phyloP scores from a whole-genome alignment of 768 basidiomycete species.

The Suillus lakei region DNA sequence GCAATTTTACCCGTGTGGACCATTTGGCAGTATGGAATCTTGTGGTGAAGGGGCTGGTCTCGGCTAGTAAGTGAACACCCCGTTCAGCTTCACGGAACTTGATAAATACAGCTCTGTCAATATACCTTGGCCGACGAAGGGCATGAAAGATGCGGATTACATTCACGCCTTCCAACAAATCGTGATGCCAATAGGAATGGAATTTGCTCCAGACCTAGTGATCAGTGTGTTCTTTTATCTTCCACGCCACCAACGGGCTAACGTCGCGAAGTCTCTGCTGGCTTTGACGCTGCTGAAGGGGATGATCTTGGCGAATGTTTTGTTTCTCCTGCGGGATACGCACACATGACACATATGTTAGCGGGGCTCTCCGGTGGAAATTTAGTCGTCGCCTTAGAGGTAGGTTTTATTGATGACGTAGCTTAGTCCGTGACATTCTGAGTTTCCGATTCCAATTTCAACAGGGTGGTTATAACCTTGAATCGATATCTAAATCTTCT shows the following conservation, averaged over 20 bases:
- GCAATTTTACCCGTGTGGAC: slow-evolving; percentile 89
- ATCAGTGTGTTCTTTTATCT: slow-evolving; percentile 67
- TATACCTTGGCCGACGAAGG: slow-evolving; percentile 88
- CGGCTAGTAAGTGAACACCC: slow-evolving; percentile 70
- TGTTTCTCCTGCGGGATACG: slow-evolving; percentile 91
- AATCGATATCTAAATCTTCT: slow-evolving; percentile 86
- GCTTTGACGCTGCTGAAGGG: slow-evolving; percentile 95
- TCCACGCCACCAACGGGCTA: not conserved
- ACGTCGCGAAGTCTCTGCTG: slow-evolving; percentile 82
- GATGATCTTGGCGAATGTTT: slow-evolving; percentile 91
- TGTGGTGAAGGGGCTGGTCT: slow-evolving; percentile 83
- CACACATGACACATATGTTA: slow-evolving; percentile 99
- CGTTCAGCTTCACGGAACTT: slow-evolving; percentile 15
- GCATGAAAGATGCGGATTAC: slow-evolving; percentile 96
- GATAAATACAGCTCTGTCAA: slow-evolving; percentile 78
- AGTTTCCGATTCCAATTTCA: not conserved
- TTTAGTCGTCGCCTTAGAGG: slow-evolving; percentile 93
- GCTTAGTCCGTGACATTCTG: not conserved
- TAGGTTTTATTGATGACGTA: slow-evolving; percentile 36
- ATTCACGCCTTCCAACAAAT: slow-evolving; percentile 95
- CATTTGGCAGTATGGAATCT: slow-evolving; percentile 86
- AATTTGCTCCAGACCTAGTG: slow-evolving; percentile 95
- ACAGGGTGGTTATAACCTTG: slow-evolving; percentile 94
- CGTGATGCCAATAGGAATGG: slow-evolving; percentile 96
- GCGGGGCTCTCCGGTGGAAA: slow-evolving; percentile 85